These are phyloP conservation scores for Colletotrichum chlorophyti DNA, from an alignment of 2,329 filamentous ascomycete species.

Conservation along the genomic window DNA sequence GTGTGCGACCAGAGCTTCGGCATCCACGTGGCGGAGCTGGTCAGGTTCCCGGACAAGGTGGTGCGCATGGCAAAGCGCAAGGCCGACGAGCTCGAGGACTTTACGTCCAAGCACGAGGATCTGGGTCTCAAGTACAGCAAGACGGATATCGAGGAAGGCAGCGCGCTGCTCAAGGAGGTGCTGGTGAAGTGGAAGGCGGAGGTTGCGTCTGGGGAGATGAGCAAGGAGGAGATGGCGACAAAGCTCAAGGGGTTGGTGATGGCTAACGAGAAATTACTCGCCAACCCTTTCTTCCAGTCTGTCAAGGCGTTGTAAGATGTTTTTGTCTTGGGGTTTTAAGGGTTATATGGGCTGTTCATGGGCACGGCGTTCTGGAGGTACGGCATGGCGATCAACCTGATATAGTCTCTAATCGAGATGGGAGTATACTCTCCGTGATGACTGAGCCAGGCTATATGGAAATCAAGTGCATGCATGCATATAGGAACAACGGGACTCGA, in stretches of 20 bases:
- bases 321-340: too few relatives aligned
- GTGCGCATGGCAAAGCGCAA: slow-evolving; percentile 99
- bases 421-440: too few relatives aligned
- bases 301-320: slow-evolving; percentile 57
- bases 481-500: too few relatives aligned
- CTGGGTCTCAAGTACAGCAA: slow-evolving; percentile 71
- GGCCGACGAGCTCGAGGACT: slow-evolving; percentile 97
- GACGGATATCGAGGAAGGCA: slow-evolving; percentile 89
- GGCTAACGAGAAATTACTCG: slow-evolving; percentile 69
- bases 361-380: slow-evolving; percentile 12
- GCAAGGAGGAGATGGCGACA: slow-evolving; percentile 77
- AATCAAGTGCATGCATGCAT: too few relatives aligned
- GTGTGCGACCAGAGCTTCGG: slow-evolving; percentile 98
- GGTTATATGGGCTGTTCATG: too few relatives aligned
- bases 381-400: too few relatives aligned
- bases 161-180: slow-evolving; percentile 81
- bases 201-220: slow-evolving; percentile 65
- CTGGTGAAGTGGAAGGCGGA: slow-evolving; percentile 87
- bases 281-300: slow-evolving; percentile 75
- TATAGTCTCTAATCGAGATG: too few relatives aligned
- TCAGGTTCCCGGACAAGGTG: slow-evolving; percentile 95
- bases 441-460: too few relatives aligned
- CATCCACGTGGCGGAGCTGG: slow-evolving; percentile 96
- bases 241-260: slow-evolving; percentile 82
- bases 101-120: slow-evolving; percentile 78